Base-by-base conservation (phyloP, 2,329 filamentous ascomycete species). In the Pseudocercospora musae region DNA sequence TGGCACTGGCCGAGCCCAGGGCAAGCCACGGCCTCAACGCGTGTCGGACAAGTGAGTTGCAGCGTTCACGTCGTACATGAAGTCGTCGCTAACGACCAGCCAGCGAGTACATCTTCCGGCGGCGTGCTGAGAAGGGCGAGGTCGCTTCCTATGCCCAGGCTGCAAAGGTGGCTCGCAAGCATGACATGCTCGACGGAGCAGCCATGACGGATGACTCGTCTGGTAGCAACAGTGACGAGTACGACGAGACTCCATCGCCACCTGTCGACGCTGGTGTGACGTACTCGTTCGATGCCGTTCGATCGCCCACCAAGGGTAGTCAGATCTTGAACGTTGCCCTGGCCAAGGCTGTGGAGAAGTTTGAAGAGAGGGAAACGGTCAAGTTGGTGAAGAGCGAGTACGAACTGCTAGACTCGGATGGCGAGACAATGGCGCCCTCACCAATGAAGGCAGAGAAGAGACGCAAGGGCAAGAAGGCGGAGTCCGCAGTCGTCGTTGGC, bases 301-400 rank as follows among this genome's bases (percentile, higher is more conserved):
- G 76, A 20, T 80, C 80, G 25, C 83, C 83, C 15, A 78, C 74
- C 62, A 77, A 81, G 31, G 85, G 85, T 44, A 83, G 82, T 73
- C 83, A 85, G 70, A 80, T 87, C 71, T 78, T 87, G 54, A 82
- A 82, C 62, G 77, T 78, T 15, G 84, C 85, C 10, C 77, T 87
- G 33, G 80, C 78, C 59, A 81, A 84, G 73, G 85, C 85, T 1
- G 81, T 87, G 44, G 81, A 85, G 77, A 81, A 80, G 66, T 87
- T 81, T 70, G 85, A 87, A 75, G 82, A 81, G 64, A 81, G 81
- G 69, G 82, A 85, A 75, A 87, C 84, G 1, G 83, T 85, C 74
- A 85, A 85, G 75, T 73, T 87, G 53, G 81, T 85, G 72, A 83
- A 82, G 76, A 79, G 80, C 60, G 85, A 87, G 75, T 87, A 87